phyloP scores from a whole-genome alignment of 129 eudicot species.

The Flaveria bidentis region DNA sequence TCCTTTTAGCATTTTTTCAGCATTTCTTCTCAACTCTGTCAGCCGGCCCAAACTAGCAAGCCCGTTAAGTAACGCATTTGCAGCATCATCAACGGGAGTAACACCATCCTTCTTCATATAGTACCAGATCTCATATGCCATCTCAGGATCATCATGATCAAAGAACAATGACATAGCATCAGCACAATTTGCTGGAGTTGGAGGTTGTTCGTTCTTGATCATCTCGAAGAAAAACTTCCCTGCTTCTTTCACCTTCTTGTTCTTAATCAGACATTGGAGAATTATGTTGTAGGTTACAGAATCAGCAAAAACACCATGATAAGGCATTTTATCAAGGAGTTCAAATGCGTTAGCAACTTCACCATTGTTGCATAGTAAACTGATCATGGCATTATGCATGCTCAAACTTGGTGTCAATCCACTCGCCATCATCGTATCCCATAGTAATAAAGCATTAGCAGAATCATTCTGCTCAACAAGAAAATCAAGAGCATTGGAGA shows the following conservation, averaged over 20 bases:
- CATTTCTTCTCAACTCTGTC: conserved; percentile 62
- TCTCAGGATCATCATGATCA: conserved; percentile 84
- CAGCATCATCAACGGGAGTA: conserved; percentile 64
- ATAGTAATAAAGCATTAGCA: conserved; percentile 55
- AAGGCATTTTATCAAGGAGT: conserved; percentile 73
- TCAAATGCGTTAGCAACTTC: conserved; percentile 56
- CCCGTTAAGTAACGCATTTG: conserved; percentile 76
- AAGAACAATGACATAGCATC: conserved; percentile 70
- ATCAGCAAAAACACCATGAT: conserved; percentile 70
- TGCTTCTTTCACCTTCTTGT: conserved; percentile 67
- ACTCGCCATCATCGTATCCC: conserved; percentile 63
- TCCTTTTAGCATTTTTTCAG: conserved; percentile 55
- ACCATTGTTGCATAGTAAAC: conserved; percentile 63
- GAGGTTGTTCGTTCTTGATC: conserved; percentile 80
- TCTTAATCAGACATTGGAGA: conserved; percentile 59
- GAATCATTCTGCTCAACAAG: conserved; percentile 64
- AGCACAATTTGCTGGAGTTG: conserved; percentile 61
- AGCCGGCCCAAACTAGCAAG: conserved; percentile 60
- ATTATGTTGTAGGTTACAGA: conserved; percentile 68
- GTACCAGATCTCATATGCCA: conserved; percentile 73
- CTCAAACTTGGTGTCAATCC: conserved; percentile 65
- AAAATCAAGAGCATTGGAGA: conserved; percentile 69
- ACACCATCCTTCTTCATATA: conserved; percentile 55
- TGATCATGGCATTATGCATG: conserved; percentile 71
- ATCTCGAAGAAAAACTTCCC: conserved; percentile 77